Evolutionary conservation across 164 flowering plant species (phyloP), one percentile per base, ranked within the genome.

Genomic region (Berberis vulgaris): DNA sequence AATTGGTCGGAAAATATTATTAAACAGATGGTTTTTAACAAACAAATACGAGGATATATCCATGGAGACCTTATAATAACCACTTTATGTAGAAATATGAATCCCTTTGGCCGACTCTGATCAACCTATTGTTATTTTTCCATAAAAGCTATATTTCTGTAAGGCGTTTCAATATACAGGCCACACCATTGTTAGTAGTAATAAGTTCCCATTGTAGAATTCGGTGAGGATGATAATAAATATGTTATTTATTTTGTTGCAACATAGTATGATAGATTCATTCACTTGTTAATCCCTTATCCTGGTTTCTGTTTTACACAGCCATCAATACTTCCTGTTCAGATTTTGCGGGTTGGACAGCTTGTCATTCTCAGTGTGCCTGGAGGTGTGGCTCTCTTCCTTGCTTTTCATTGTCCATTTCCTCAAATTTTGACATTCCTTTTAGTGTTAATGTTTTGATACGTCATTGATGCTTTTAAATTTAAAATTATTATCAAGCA

Each of bases 251-350:
- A 47, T 7, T 47, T 2, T 7, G 10, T 26, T 47, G 50, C 9
- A 6, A 47, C 7, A 47, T 47, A 6, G 50, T 7, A 47, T 47
- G 50, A n/a, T 41, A n/a, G 42, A 41, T n/a, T 64, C 54, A 8
- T 64, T 53, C 6, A 49, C 41, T n/a, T 26, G 26, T 49, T 4
- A 40, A 56, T 49, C 41, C 60, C 9, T 60, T 6, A 39, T 65
- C 39, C 13, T 69, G 57, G 60, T 77, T 50, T 41, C 73, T 26
- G 26, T 26, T 26, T 26, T 26, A 26, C 26, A 75, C 89, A 93
- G 99, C 99, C 99, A 60, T 86, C 97, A 57, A 72, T 95, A 71
- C 97, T 95, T 77, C 97, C 99, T 41, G 66, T 95, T 65, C 99
- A 95, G 76, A 89, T 95, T n/a, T 69, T 91, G 62, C 84, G 84